Evolutionary conservation across 1,284 basidiomycete species (phyloP).

Genomic region (Sporisorium scitamineum): DNA sequence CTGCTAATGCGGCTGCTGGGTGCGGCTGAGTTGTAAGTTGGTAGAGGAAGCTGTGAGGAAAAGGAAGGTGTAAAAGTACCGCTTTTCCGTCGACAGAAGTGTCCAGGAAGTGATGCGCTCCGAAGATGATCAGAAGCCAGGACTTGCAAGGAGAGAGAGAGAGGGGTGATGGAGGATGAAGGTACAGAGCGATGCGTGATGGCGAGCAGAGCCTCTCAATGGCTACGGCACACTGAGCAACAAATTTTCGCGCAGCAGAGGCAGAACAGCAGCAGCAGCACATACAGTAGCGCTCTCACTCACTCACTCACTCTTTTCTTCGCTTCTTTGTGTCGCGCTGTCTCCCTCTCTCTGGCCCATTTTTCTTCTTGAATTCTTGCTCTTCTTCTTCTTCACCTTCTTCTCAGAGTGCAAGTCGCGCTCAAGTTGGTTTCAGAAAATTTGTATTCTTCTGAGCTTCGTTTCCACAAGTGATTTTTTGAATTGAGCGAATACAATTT

Average conservation of each 20-base stretch:
- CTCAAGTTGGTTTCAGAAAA: conserved; percentile 5
- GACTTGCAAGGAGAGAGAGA: conserved; percentile 33
- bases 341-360: not conserved
- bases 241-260: conserved; percentile 43
- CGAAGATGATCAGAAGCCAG: conserved; percentile 24
- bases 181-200: conserved; percentile 11
- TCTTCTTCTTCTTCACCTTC: conserved; percentile 2
- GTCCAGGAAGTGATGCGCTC: conserved; percentile 44
- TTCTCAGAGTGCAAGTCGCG: conserved; percentile 6
- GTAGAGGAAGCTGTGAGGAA: conserved; percentile 32
- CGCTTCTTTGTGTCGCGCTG: conserved; percentile 1
- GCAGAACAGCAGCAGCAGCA: conserved; percentile 2
- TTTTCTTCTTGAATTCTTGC: conserved; percentile 5
- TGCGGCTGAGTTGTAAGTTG: not conserved
- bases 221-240: conserved; percentile 1
- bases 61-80: conserved; percentile 45
- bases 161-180: conserved; percentile 21
- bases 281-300: not conserved
- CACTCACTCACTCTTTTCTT: conserved; percentile 4
- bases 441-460: conserved; percentile 8
- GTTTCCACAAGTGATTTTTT: not conserved
- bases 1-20: not conserved
- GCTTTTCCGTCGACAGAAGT: conserved; percentile 38
- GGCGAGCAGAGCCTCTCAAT: conserved; percentile 9
- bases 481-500: not conserved